Percentiles rank a stretch among this genome's conserved stretches.
These are phyloP conservation scores for Candida caryicola DNA, from an alignment of 805 yeast species.

Conservation along the genomic window DNA sequence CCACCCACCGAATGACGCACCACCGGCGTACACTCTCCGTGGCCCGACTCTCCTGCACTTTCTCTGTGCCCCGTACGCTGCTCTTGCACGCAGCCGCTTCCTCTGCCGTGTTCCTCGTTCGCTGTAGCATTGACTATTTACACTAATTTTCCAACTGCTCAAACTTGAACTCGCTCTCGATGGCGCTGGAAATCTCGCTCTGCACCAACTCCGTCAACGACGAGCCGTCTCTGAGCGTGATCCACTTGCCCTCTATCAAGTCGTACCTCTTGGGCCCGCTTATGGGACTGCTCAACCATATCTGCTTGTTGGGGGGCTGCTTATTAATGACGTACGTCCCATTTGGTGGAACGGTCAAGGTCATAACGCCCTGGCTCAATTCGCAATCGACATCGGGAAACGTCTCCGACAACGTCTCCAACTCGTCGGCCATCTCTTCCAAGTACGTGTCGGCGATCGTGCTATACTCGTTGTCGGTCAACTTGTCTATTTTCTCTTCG, in stretches of 20 bases:
- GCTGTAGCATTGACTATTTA: no score
- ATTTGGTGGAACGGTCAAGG: slow-evolving; percentile 61
- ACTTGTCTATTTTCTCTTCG: slow-evolving; percentile 48
- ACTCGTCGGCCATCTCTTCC: slow-evolving; percentile 62
- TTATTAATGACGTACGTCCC: slow-evolving; percentile 93
- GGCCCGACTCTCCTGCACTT: no score
- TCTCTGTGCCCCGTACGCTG: slow-evolving; percentile 27
- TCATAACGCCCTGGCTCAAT: slow-evolving; percentile 82
- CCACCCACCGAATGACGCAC: no score
- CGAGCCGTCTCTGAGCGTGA: slow-evolving; percentile 63
- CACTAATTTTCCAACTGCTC: slow-evolving; percentile 7
- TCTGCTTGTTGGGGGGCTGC: slow-evolving; percentile 96
- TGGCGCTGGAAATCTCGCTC: slow-evolving; percentile 22
- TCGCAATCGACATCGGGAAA: slow-evolving; percentile 70
- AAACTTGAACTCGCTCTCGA: slow-evolving; percentile 18
- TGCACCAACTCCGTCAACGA: slow-evolving; percentile 33
- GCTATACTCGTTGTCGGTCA: slow-evolving; percentile 59
- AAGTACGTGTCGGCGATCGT: slow-evolving; percentile 61
- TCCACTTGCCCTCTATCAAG: slow-evolving; percentile 71
- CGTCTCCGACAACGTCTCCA: slow-evolving; percentile 65
- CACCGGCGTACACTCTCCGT: no score
- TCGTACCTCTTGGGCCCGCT: slow-evolving; percentile 87
- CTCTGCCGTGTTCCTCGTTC: no score
- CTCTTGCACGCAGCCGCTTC: no score
- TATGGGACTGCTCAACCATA: slow-evolving; percentile 91